Evolutionary conservation across 164 flowering plant genomes (phyloP).

Genomic region (Berberis thunbergii): DNA sequence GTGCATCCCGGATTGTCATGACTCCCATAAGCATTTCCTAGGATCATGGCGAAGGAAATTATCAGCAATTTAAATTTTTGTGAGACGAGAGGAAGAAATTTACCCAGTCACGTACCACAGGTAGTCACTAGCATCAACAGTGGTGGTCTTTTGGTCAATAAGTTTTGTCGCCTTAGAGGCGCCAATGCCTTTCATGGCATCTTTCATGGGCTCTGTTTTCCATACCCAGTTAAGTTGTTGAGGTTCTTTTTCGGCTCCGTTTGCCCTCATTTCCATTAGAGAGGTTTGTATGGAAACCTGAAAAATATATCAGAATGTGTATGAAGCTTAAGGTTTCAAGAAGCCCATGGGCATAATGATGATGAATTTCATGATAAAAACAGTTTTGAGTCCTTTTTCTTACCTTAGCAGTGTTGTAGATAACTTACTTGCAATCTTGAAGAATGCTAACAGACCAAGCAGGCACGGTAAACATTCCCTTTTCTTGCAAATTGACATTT

Average conservation of each 20-base stretch:
- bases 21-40: too few relatives aligned
- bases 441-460: slow-evolving; percentile 79
- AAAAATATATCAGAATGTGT: neutral
- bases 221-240: slow-evolving; percentile 42
- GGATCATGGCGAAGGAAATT: too few relatives aligned
- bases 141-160: slow-evolving; percentile 40
- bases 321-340: neutral
- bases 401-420: slow-evolving; percentile 64
- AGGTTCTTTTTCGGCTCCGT: slow-evolving; percentile 26
- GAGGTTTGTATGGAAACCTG: slow-evolving; percentile 44
- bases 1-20: too few relatives aligned
- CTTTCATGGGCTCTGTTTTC: slow-evolving; percentile 32
- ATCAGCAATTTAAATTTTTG: too few relatives aligned
- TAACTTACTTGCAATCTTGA: slow-evolving; percentile 40
- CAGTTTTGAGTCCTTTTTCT: neutral
- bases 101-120: slow-evolving; percentile 81
- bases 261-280: slow-evolving; percentile 30
- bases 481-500: neutral
- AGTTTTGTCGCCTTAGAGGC: slow-evolving; percentile 13
- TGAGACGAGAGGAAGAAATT: neutral
- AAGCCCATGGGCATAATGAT: neutral
- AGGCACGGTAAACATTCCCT: slow-evolving; percentile 25
- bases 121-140: slow-evolving; percentile 54
- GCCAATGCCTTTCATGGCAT: slow-evolving; percentile 24
- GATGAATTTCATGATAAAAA: neutral